Evolutionary conservation across 345 rosid species (phyloP).

Genomic region (Microcos paniculata): DNA sequence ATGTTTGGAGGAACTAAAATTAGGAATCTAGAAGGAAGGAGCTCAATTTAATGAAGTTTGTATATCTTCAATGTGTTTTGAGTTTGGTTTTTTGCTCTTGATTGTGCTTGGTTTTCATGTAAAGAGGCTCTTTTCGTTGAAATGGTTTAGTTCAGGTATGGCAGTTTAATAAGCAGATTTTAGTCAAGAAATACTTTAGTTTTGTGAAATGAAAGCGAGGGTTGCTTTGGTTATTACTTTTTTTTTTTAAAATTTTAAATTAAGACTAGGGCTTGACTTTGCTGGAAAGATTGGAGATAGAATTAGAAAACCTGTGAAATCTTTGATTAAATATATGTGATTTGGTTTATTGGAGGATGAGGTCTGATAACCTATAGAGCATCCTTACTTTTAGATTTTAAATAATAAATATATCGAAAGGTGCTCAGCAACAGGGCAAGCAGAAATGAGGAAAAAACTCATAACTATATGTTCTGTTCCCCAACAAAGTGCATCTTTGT

Average conservation of each 20-base stretch:
- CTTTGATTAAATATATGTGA: not conserved
- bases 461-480: not conserved
- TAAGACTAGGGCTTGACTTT: not conserved
- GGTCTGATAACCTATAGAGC: not conserved
- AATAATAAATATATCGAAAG: not conserved
- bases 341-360: not conserved
- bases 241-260: not conserved
- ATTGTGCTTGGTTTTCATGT: not conserved
- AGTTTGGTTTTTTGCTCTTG: not conserved
- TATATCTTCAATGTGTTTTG: not conserved
- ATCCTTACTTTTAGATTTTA: not conserved
- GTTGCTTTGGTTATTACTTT: not conserved
- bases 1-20: not conserved
- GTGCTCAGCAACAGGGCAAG: not conserved
- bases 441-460: not conserved
- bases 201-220: not conserved
- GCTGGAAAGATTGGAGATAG: not conserved
- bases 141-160: not conserved
- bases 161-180: not conserved
- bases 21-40: not conserved
- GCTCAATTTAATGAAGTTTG: not conserved
- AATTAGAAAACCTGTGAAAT: not conserved
- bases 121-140: not conserved
- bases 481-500: not conserved
- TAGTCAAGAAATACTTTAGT: not conserved